Evolutionary conservation across 2,329 filamentous ascomycete species (phyloP).

Genomic region (Pseudofabraea citricarpa): DNA sequence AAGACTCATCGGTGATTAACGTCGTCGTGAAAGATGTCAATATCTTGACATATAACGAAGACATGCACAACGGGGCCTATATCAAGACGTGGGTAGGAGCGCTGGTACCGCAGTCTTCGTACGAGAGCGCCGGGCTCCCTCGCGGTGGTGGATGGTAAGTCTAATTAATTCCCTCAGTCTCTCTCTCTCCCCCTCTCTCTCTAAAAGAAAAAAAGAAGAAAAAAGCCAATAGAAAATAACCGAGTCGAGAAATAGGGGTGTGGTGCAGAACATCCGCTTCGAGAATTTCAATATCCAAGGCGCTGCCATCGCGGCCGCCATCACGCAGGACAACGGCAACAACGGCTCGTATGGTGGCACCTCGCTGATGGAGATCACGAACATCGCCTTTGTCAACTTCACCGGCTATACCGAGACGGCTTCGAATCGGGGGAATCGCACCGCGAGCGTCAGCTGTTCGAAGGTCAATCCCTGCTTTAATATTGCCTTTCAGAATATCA

Average conservation of each 20-base stretch:
- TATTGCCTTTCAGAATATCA: slow-evolving; percentile 39
- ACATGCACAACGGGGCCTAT: slow-evolving; percentile 44
- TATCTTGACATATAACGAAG: slow-evolving; percentile 39
- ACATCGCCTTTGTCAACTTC: slow-evolving; percentile 46
- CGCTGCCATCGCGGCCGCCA: slow-evolving; percentile 35
- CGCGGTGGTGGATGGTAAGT: slow-evolving; percentile 44
- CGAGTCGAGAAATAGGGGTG: too few species aligned
- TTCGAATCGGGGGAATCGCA: slow-evolving; percentile 21
- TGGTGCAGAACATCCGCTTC: slow-evolving; percentile 44
- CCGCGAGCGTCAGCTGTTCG: slow-evolving; percentile 41
- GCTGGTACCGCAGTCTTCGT: slow-evolving; percentile 37
- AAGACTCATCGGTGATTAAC: slow-evolving; percentile 46
- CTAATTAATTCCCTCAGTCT: too few species aligned
- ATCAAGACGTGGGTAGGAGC: slow-evolving; percentile 54
- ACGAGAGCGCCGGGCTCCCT: slow-evolving; percentile 43
- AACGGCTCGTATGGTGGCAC: slow-evolving; percentile 44
- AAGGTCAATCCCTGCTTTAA: slow-evolving; percentile 44
- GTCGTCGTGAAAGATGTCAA: slow-evolving; percentile 41
- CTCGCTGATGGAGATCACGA: slow-evolving; percentile 43
- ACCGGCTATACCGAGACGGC: slow-evolving; percentile 38
- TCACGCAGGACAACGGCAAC: slow-evolving; percentile 44
- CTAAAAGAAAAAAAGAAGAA: too few species aligned
- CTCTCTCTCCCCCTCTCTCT: too few species aligned
- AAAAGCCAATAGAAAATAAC: too few species aligned
- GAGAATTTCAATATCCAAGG: slow-evolving; percentile 45